These are phyloP conservation scores for Plasmodium coatneyi DNA, from an alignment of 169 alveolate species.

Conservation along the genomic window DNA sequence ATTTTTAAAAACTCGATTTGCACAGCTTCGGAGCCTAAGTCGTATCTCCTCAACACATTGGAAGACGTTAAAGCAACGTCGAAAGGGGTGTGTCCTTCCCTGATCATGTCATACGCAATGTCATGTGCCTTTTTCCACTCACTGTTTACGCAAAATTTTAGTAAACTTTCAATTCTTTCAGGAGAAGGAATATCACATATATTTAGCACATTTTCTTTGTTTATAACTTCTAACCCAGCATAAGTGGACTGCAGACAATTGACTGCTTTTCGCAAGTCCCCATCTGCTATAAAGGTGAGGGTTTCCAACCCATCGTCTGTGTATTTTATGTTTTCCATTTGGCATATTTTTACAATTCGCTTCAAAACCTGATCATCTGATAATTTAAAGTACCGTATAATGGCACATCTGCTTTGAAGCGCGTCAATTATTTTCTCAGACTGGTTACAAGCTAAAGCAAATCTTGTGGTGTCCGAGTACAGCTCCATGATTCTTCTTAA, in stretches of 20 bases:
- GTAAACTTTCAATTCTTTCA: constrained; percentile 89
- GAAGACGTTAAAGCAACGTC: constrained; percentile 87
- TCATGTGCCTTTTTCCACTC: constrained; percentile 90
- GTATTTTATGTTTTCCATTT: constrained; percentile 83
- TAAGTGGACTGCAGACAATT: constrained; percentile 97
- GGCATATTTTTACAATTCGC: constrained; percentile 91
- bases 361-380: constrained; percentile 93
- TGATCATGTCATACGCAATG: constrained; percentile 82
- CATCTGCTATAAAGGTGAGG: constrained; percentile 95
- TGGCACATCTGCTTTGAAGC: constrained; percentile 98
- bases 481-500: constrained; percentile 98
- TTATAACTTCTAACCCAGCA: constrained; percentile 95
- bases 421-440: constrained; percentile 99
- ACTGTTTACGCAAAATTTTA: constrained; percentile 89
- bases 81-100: constrained; percentile 90
- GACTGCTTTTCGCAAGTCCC: constrained; percentile 95
- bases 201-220: constrained; percentile 93
- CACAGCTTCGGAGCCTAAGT: constrained; percentile 76
- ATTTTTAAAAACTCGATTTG: constrained; percentile 79
- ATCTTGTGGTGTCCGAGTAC: constrained; percentile 97
- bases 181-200: constrained; percentile 98
- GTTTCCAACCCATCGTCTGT: constrained; percentile 96
- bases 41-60: constrained; percentile 78
- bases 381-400: constrained; percentile 96
- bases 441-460: constrained; percentile 99